These are phyloP conservation scores for Neofusicoccum sp. DNA, from an alignment of 2,329 filamentous ascomycete genomes.

Conservation along the genomic window DNA sequence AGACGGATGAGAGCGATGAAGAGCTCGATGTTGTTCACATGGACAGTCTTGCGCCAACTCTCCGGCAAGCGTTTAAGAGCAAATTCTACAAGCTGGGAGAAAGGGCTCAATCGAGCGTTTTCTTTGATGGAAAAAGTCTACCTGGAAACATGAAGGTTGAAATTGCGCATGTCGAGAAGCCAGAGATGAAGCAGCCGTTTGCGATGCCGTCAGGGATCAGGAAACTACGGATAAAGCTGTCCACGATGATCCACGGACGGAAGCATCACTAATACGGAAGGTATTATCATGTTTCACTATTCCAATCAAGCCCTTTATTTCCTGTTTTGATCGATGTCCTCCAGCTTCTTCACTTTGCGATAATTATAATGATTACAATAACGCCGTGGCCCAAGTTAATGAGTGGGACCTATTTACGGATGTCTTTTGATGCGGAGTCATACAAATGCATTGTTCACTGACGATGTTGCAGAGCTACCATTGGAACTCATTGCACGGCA, in stretches of 20 bases:
- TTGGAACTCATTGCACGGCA: too few relatives aligned
- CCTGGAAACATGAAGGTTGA: slow-evolving; percentile 11
- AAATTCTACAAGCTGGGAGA: neutral
- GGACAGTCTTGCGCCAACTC: neutral
- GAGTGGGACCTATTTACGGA: too few relatives aligned
- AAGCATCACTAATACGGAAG: neutral
- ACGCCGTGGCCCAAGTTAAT: too few relatives aligned
- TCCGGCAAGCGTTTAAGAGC: neutral
- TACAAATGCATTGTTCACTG: too few relatives aligned
- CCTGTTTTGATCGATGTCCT: too few relatives aligned
- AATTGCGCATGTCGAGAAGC: slow-evolving; percentile 41
- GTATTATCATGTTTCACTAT: too few relatives aligned
- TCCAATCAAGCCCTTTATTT: too few relatives aligned
- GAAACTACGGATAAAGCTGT: neutral
- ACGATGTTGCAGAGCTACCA: too few relatives aligned
- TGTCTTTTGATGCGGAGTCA: too few relatives aligned
- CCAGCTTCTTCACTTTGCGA: too few relatives aligned
- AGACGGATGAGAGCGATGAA: neutral
- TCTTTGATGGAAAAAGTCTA: neutral
- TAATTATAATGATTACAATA: too few relatives aligned
- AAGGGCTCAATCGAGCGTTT: neutral
- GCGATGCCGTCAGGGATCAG: neutral
- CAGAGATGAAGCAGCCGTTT: neutral
- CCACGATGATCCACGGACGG: neutral
- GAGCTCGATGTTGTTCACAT: neutral